Percentiles rank a stretch among this genome's conserved stretches.
These are phyloP conservation scores for Fusarium nelsonii DNA, from an alignment of 2,329 filamentous ascomycete genomes.

Conservation along the genomic window DNA sequence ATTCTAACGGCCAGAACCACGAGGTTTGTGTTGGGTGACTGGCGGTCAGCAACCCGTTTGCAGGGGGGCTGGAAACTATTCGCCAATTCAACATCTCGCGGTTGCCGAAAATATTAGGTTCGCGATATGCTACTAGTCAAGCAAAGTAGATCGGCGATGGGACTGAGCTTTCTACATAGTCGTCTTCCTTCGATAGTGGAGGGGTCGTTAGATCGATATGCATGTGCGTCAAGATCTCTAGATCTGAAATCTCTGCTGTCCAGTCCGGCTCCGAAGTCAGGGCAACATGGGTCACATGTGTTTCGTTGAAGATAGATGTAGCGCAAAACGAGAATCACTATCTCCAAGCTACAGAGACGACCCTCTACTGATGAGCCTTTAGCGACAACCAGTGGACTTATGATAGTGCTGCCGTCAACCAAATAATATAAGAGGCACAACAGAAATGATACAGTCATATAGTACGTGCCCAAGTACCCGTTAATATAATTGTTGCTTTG, in stretches of 20 bases:
- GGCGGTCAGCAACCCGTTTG: conserved; percentile 24
- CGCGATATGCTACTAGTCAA: neutral
- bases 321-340: neutral
- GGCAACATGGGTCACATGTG: neutral
- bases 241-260: neutral
- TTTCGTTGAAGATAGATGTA: neutral
- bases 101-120: conserved; percentile 10
- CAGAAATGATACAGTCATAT: neutral
- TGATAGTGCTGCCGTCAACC: neutral
- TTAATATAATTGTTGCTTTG: neutral
- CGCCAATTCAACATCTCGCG: neutral
- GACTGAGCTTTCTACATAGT: neutral
- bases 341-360: neutral
- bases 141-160: neutral
- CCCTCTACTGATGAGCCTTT: neutral
- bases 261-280: neutral
- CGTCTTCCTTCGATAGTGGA: neutral
- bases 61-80: conserved; percentile 4
- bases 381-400: neutral
- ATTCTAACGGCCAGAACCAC: conserved; percentile 7
- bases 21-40: conserved; percentile 14
- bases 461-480: neutral
- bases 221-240: neutral
- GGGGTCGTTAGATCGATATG: neutral
- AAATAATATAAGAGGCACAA: neutral